Percentiles rank a stretch among this genome's conserved stretches.
Evolutionary conservation across 2,329 filamentous ascomycete species (phyloP).

Genomic region (Didymellaceae sp.): DNA sequence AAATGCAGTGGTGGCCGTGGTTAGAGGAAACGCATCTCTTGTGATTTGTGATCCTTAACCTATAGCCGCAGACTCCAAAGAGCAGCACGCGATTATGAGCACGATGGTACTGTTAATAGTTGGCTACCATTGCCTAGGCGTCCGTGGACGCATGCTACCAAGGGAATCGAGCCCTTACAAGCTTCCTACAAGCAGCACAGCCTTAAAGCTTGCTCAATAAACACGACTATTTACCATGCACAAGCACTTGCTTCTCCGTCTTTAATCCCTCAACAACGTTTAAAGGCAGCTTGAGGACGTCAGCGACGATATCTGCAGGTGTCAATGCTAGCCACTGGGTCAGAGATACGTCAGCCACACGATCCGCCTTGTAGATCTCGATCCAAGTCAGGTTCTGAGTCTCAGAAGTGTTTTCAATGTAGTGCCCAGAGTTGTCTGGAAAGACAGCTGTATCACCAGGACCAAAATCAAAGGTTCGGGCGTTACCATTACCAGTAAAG

Average conservation of each 20-base stretch:
- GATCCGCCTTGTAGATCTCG: slow-evolving; percentile 72
- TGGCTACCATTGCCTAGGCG: too few species aligned
- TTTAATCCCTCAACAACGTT: slow-evolving; percentile 64
- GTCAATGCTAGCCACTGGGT: slow-evolving; percentile 75
- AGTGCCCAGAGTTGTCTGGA: slow-evolving; percentile 70
- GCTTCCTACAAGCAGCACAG: not conserved
- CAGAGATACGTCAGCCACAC: slow-evolving; percentile 69
- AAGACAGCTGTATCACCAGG: slow-evolving; percentile 73
- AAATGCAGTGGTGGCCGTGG: too few species aligned
- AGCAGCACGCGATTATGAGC: too few species aligned
- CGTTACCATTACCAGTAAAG: slow-evolving; percentile 66
- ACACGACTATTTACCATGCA: slow-evolving; percentile 33
- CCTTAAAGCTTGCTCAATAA: too few species aligned
- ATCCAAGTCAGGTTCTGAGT: slow-evolving; percentile 71
- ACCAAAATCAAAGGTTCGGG: slow-evolving; percentile 71
- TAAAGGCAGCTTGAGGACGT: slow-evolving; percentile 64
- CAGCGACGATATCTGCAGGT: slow-evolving; percentile 66
- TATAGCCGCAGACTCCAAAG: too few species aligned
- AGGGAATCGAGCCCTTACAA: too few species aligned
- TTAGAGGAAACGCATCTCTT: too few species aligned
- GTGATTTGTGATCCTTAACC: too few species aligned
- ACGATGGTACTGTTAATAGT: too few species aligned
- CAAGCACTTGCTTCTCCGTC: slow-evolving; percentile 68
- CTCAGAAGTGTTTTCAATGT: slow-evolving; percentile 71
- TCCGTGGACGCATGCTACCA: too few species aligned